Base-by-base conservation (phyloP, 2,329 filamentous ascomycete genomes). In the Aureobasidium melanogenum region DNA sequence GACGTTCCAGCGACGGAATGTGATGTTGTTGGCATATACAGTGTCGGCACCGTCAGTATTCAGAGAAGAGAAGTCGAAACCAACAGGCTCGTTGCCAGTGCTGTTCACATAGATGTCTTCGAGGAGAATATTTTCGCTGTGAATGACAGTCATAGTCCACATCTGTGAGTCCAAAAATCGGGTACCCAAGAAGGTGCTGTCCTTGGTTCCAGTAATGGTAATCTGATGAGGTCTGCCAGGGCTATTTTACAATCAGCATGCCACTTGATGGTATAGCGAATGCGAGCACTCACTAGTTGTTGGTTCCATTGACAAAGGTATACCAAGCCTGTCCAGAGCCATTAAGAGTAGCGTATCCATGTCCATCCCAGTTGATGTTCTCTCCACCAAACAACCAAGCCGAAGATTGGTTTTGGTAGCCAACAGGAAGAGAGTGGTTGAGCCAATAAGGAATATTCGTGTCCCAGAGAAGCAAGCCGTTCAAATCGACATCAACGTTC, bases 311-410 rank as follows among this genome's bases (percentile, higher is more conserved):
- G 48, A 67, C 66, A 39, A 77, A 80, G 64, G 82, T 75, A 66
- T 85, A 85, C 83, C 83, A 86, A 4, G 77, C 75, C 65, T 84
- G 80, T 2, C 83, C 83, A 65, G 85, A 85, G 10, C 83, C 83
- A 66, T 85, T 76, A 14, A 85, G 70, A 2, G 79, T 83, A 5
- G 83, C 83, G 19, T 71, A 69, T 17, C 79, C 79, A 65, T 79
- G 71, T 8, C 82, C 82, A 36, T 79, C 72, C 64, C 80, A 76
- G 9, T 72, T 69, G 30, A 86, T 72, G 38, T 78, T 76, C 15
- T 79, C 71, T 8, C 83, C 83, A 19, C 82, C 82, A 64, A 84
- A 77, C 56, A 79, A 70, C 78, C 79, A 83, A 0, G 79, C 81
- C 0, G 79, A 80, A 12, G 76, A 79, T 63, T 82, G 80, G 64